Base-by-base conservation (phyloP, 164 flowering plant genomes). In the Liquidambar formosana region DNA sequence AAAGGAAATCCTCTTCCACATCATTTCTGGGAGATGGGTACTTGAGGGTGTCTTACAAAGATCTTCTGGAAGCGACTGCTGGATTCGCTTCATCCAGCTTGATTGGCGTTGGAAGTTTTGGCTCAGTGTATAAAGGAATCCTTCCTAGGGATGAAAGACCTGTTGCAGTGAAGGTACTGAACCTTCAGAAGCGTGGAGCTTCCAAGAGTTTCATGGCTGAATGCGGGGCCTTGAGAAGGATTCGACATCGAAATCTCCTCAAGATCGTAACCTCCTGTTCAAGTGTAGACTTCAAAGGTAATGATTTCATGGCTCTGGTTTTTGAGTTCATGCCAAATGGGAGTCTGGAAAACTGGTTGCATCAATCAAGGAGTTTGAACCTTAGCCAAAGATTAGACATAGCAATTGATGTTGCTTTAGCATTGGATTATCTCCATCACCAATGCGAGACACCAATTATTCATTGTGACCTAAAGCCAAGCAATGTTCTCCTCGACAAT, bases 61-160 rank as follows among this genome's bases (percentile, higher is more conserved):
- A 69, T 28, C 69, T 68, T 22, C 52, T 57, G 18, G 19, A 57
- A 47, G 72, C 73, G 12, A 61, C 67, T 16, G 48, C 53, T 62
- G 67, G 66, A 12, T 70, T 70, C 52, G 41, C 66, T 23, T 41
- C 61, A 51, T 38, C n/a, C 22, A 61, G 61, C 52, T 70, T 70
- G 49, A 3, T 62, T 15, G 73, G 66, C 53, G 43, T 14, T 2
- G 73, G 59, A 11, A 13, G 60, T 15, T 61, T 12, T 68, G 64
- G 45, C 33, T 61, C 41, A 2, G 6, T 33, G 6, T 33, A 33
- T 33, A 33, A 33, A 33, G 41, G 41, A 33, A 33, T 33, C 6
- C 41, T 33, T 33, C 4, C 4, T 33, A 6, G 6, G 6, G 41
- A 33, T 33, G 41, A 33, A 33, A 33, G 41, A 33, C 41, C 41